Evolutionary conservation across 2,329 filamentous ascomycete genomes (phyloP), one percentile per base, ranked within the genome.

Genomic region (Fusarium incarnatum): DNA sequence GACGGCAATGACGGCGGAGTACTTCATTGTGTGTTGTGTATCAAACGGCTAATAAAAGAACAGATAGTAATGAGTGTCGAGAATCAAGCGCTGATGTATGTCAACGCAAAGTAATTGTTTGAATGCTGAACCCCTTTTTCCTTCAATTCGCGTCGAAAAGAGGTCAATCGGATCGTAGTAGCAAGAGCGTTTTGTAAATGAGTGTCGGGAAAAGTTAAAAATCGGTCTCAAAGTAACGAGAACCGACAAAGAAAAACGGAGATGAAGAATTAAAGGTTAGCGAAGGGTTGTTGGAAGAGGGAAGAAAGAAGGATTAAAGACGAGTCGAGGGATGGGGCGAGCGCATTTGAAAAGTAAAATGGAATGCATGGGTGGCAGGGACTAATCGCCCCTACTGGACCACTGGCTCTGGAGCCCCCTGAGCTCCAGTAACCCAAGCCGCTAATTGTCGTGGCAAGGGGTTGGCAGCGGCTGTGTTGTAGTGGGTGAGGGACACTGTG

Each of bases 1-100:
- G 66, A 85, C 72, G 59, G 82, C 79, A 68, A 84, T 77, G 45
- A 81, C 76, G 63, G 81, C 72, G 47, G 77, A 77, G 48, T 78
- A 70, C 64, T 77, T 76, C 79, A 81, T 82, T 68, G 60, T 78
- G 71, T 49, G 34, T 58, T 60, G 48, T 71, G 55, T 42, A 58
- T 73, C 64, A 55, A 68, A 52, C 48, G 62, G 63, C 64, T 49
- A 67, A 57, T 56, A 54, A 55, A 70, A 64, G 53, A 70, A 57
- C 48, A 64, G 49, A 59, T 25, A 56, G 52, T 60, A 67, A 71
- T 40, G 69, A 71, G 56, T 63, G 59, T 70, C 64, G 53, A 72
- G 61, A 68, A 71, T 55, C n/a, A 56, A 30, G 60, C 61, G 65
- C 54, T 60, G 59, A 32, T 46, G 34, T 57, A 41, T 28, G 59